phyloP scores from a whole-genome alignment of 257 asterid species.

The Ophiorrhiza pumila region DNA sequence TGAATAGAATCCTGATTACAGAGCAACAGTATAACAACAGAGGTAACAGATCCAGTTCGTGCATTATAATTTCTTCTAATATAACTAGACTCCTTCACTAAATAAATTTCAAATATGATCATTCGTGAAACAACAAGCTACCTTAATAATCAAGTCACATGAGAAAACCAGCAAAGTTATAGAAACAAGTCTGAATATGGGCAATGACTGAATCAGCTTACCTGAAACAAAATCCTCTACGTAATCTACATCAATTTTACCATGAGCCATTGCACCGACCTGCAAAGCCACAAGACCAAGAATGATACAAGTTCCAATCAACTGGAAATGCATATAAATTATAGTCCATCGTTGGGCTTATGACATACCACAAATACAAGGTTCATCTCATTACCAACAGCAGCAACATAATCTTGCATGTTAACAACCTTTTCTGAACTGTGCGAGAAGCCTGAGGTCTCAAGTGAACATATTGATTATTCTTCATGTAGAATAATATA shows the following conservation, averaged over 20 bases:
- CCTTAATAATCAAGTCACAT: neutral
- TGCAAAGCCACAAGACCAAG: constrained; percentile 25
- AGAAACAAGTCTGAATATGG: constrained; percentile 6
- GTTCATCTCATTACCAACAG: constrained; percentile 47
- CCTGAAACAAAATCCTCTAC: constrained; percentile 79
- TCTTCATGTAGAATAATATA: constrained; percentile 3
- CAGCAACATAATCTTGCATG: constrained; percentile 59
- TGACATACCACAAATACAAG: constrained; percentile 82
- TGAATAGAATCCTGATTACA: too few species aligned
- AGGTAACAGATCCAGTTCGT: neutral
- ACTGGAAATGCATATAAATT: neutral
- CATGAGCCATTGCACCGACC: constrained; percentile 98
- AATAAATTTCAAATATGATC: neutral
- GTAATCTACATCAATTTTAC: constrained; percentile 69
- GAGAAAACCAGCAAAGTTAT: neutral
- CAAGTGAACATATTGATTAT: constrained; percentile 14
- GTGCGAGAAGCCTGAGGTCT: constrained; percentile 76
- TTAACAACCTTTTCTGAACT: constrained; percentile 80
- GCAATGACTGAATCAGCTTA: constrained; percentile 27
- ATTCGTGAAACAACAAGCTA: neutral
- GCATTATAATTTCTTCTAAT: neutral
- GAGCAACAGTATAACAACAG: neutral
- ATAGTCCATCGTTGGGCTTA: neutral
- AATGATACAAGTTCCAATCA: constrained; percentile 3
- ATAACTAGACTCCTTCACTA: neutral